Evolutionary conservation across 805 yeast genomes (phyloP), one percentile per base, ranked within the genome.

Genomic region (Debaryomyces castellii): DNA sequence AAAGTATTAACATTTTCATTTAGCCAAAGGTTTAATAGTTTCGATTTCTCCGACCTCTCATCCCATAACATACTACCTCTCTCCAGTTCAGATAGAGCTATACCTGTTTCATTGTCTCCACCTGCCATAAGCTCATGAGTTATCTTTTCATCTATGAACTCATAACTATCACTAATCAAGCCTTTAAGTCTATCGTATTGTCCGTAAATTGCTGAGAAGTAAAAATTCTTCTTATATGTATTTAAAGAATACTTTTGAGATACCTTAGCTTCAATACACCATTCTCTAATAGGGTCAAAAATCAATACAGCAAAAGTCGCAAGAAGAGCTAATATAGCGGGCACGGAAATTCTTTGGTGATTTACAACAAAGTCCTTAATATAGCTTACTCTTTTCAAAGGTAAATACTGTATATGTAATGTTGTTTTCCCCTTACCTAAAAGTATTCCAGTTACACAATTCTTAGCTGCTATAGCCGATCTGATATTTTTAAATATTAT

Each of bases 281-380:
- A 85, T 51, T 86, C 85, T 60, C 99, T 79, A 37, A 94, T 88
- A 1, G 99, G 99, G 55, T 94, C 99, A 64, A 94, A 94, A 36
- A 94, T 77, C 25, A 87, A 59, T 37, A 90, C 96, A 0, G 97
- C 95, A 2, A 85, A 49, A 2, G 89, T 85, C 2, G 97, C 91
- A 10, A 89, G 50, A 1, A 90, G 45, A 0, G 97, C 97, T 35
- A 94, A 64, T 5, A 89, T 55, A 5, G 87, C 64, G 0, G 99
- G 99, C 21, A 92, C 73, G 1, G 92, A 80, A 44, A 94, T 84
- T 55, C 91, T 79, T 32, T 94, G 84, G 60, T 94, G 99, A 53
- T 80, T 81, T 11, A 79, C 65, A 30, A 90, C 73, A 60, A 83
- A 79, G 12, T 81, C 80, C 6, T 75, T 64, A 3, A 89, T 48